These are phyloP conservation scores for Penicillium sp. DNA, from an alignment of 2,329 filamentous ascomycete species.

Conservation along the genomic window DNA sequence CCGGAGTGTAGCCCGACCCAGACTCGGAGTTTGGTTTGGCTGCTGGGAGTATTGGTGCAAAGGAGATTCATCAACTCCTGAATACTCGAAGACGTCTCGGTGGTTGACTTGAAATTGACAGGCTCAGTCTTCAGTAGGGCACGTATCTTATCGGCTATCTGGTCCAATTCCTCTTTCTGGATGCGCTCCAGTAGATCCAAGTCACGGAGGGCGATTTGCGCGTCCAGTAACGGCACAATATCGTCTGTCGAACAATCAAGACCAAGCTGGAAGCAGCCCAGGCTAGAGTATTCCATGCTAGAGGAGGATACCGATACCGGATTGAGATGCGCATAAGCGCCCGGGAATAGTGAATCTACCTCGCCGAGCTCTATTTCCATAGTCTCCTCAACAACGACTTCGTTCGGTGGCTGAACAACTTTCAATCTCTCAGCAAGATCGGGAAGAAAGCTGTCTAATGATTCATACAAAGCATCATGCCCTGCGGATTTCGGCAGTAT, in stretches of 20 bases:
- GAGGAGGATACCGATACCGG: conserved; percentile 28
- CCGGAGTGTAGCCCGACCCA: conserved; percentile 28
- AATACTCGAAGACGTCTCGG: neutral
- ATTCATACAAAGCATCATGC: conserved; percentile 12
- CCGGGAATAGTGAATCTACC: neutral
- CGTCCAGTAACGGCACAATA: conserved; percentile 26
- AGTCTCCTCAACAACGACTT: neutral
- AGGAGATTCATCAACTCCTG: conserved; percentile 15
- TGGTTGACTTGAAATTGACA: neutral
- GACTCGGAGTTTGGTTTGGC: conserved; percentile 18
- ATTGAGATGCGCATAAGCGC: conserved; percentile 3
- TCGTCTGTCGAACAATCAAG: conserved; percentile 27
- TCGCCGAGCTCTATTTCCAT: neutral
- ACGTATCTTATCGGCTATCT: conserved; percentile 25
- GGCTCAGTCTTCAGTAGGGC: conserved; percentile 17
- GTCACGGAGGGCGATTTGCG: conserved; percentile 29
- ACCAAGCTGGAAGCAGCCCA: conserved; percentile 36
- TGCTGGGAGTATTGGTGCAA: neutral
- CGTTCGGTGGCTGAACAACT: neutral
- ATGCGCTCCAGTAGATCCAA: conserved; percentile 26
- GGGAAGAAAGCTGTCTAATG: conserved; percentile 13
- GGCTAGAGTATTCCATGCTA: conserved; percentile 27
- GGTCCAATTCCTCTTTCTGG: conserved; percentile 22
- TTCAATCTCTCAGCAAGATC: conserved; percentile 8
- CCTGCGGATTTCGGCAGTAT: neutral